Base-by-base conservation (phyloP, 1,284 basidiomycete species). In the Termitomyces sp. region DNA sequence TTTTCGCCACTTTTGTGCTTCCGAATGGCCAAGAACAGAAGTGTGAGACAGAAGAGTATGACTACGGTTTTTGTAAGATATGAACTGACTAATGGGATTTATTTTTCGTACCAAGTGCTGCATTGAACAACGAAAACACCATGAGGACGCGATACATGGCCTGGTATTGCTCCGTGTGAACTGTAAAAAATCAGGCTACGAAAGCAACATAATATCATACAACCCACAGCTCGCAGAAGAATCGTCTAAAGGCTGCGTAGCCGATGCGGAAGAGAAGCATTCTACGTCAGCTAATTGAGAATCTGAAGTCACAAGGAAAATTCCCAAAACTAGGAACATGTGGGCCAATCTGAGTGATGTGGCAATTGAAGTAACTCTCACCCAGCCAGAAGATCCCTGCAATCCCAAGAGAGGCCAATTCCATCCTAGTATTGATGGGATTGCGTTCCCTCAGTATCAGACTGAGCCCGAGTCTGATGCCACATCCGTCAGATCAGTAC, bases 121-220 rank as follows among this genome's bases (percentile, higher is more conserved):
- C 81, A 64, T 90, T 91, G 67, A 91, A 81, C 54, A 91, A 70
- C 12, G 89, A 82, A 69, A 90, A 91, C 17, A 83, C 81, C 70
- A 84, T 86, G 50, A 90, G 72, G 26, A 90, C 88, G 38, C 83
- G 80, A 66, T 90, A 91, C 74, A 91, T 90, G 24, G 89, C 88
- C 60, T 89, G 89, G 66, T 86, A 91, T 59, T 78, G 67, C 75
- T 86, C 72, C 72, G 87, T 70, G 74, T 89, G 69, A 78, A 85
- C 78, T 80, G 62, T n/a, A 49, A 42, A 46, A 45, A 52, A 55
- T 62, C 57, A 62, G 57, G 44, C 50, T 40, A 21, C 39, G 52
- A 31, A 41, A n/a, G 21, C 15, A n/a, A 13, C 1, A 10, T 21
- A 38, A 52, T 43, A 60, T 21, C 47, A 31, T 52, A 44, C 36